A percentile compares a stretch with the other conserved stretches of the same genome.
These are phyloP conservation scores for Arthonia radiata DNA, from an alignment of 495 filamentous ascomycete genomes.

Conservation along the genomic window DNA sequence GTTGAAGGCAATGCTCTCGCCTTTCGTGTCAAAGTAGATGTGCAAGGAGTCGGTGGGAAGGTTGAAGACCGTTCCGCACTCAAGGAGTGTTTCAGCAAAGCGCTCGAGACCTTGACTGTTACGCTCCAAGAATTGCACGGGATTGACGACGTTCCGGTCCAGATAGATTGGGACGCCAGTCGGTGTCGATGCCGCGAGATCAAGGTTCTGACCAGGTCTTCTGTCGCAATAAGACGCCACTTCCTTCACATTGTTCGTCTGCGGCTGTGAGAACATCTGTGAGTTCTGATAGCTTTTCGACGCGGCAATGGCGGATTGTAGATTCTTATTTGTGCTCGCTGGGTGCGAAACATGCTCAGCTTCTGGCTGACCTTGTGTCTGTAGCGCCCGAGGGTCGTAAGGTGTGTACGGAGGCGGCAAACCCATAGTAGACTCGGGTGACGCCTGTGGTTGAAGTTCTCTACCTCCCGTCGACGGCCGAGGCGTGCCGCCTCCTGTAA, in stretches of 20 bases:
- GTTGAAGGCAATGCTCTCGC: slow-evolving; percentile 85
- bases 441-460: too few relatives aligned
- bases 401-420: too few relatives aligned
- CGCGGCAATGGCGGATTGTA: slow-evolving; percentile 58
- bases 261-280: slow-evolving; percentile 40
- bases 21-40: slow-evolving; percentile 62
- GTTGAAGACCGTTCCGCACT: slow-evolving; percentile 44
- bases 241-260: slow-evolving; percentile 53
- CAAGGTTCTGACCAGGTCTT: slow-evolving; percentile 54
- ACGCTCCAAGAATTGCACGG: slow-evolving; percentile 28
- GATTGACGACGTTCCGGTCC: slow-evolving; percentile 20
- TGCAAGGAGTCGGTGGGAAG: slow-evolving; percentile 36
- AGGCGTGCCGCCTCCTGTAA: too few relatives aligned
- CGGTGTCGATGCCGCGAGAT: slow-evolving; percentile 42
- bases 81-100: slow-evolving; percentile 47
- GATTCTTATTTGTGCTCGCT: slow-evolving; percentile 36
- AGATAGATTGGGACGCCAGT: slow-evolving; percentile 53
- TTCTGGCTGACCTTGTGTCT: too few relatives aligned
- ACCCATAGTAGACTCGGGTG: too few relatives aligned
- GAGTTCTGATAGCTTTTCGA: slow-evolving; percentile 58
- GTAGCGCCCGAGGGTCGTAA: too few relatives aligned
- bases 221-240: slow-evolving; percentile 74
- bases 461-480: too few relatives aligned
- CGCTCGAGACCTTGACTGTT: slow-evolving; percentile 37
- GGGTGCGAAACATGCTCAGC: too few relatives aligned